These are phyloP conservation scores for Melastoma candidum DNA, from an alignment of 441 rosid genomes.

Conservation along the genomic window DNA sequence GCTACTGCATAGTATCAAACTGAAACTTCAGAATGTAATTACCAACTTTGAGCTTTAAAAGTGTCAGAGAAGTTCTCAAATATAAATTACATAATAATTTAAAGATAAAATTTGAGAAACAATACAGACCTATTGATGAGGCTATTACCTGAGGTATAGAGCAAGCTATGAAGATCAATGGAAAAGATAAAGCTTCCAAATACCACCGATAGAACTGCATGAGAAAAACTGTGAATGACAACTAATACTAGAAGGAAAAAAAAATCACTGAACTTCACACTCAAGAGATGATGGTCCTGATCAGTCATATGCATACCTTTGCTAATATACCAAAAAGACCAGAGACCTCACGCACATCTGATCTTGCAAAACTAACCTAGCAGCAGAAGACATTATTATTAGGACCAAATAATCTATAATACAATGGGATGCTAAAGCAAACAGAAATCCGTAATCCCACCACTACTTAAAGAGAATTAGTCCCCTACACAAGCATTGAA, in stretches of 20 bases:
- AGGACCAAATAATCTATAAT: slow-evolving; percentile 5
- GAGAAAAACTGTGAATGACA: slow-evolving; percentile 9
- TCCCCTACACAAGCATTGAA: neutral
- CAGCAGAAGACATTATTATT: slow-evolving; percentile 9
- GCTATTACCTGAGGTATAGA: slow-evolving; percentile 67
- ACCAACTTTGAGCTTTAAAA: too few species aligned
- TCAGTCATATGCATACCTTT: slow-evolving; percentile 43
- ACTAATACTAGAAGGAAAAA: slow-evolving; percentile 2
- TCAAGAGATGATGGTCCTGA: neutral
- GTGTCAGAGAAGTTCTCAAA: too few species aligned
- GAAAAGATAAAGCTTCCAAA: slow-evolving; percentile 49
- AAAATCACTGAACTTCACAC: slow-evolving; percentile 1
- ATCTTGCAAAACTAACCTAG: slow-evolving; percentile 52
- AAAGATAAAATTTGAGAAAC: too few species aligned
- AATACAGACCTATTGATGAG: too few species aligned
- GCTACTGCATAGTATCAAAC: too few species aligned
- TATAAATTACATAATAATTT: too few species aligned
- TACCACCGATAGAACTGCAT: slow-evolving; percentile 65
- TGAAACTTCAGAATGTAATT: too few species aligned
- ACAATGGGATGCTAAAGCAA: neutral
- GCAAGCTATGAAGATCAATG: slow-evolving; percentile 43
- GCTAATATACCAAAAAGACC: slow-evolving; percentile 39
- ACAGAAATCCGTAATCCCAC: neutral
- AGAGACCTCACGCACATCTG: slow-evolving; percentile 32
- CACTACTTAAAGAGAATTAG: neutral